phyloP scores from a whole-genome alignment of 2,329 filamentous ascomycete genomes.

The Fusarium poae region DNA sequence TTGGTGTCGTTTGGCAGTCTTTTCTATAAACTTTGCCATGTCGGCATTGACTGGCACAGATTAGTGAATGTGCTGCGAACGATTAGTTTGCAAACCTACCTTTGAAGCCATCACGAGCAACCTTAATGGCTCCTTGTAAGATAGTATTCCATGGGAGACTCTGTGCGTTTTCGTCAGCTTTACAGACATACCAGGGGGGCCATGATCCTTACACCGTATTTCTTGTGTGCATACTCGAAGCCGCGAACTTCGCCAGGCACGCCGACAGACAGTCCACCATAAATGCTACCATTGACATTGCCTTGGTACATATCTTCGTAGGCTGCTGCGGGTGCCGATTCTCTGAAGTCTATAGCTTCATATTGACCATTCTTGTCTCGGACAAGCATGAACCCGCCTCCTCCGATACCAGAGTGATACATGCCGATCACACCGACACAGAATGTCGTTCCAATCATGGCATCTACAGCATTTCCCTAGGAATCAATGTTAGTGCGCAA shows the following conservation, averaged over 20 bases:
- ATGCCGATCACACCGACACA: conserved; percentile 82
- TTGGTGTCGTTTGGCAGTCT: conserved; percentile 52
- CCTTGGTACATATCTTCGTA: conserved; percentile 87
- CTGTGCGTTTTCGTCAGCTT: conserved; percentile 47
- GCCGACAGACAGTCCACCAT: conserved; percentile 78
- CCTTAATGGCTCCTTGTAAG: conserved; percentile 77
- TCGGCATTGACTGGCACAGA: conserved; percentile 73
- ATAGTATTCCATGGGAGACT: conserved; percentile 77
- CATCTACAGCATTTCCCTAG: conserved; percentile 81
- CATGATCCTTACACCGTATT: conserved; percentile 68
- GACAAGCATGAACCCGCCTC: conserved; percentile 91
- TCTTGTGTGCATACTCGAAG: conserved; percentile 80
- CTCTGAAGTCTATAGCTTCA: conserved; percentile 90
- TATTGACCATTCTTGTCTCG: conserved; percentile 79
- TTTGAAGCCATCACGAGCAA: conserved; percentile 80
- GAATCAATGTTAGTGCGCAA: background rate
- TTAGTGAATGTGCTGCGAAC: conserved; percentile 20
- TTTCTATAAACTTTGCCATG: conserved; percentile 78
- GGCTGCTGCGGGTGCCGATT: conserved; percentile 86
- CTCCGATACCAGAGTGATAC: conserved; percentile 87
- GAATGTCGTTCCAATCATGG: conserved; percentile 78
- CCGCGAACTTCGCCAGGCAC: conserved; percentile 83
- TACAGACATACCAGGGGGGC: background rate
- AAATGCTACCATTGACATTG: conserved; percentile 74
- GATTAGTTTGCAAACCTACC: conserved; percentile 49